These are phyloP conservation scores for Trichoderma arundinaceum DNA, from an alignment of 2,329 filamentous ascomycete genomes.

Conservation along the genomic window DNA sequence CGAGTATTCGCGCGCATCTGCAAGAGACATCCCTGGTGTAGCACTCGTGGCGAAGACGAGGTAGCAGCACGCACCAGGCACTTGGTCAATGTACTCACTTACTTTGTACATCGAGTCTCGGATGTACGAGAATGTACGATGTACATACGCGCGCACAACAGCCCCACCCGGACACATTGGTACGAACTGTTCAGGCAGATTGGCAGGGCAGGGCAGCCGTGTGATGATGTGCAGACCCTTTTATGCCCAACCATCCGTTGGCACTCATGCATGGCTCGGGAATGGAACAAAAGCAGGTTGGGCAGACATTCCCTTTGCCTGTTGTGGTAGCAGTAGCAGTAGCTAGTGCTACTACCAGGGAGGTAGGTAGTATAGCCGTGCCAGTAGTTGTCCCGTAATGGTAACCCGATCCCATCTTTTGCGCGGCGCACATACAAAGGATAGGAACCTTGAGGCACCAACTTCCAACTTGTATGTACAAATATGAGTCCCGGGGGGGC, in stretches of 20 bases:
- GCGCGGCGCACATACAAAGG: no score
- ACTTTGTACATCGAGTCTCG: neutral
- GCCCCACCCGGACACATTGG: slow-evolving; percentile 24
- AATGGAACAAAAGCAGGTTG: slow-evolving; percentile 23
- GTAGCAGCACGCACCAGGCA: neutral
- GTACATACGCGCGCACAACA: slow-evolving; percentile 23
- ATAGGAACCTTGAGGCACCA: no score
- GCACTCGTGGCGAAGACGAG: neutral
- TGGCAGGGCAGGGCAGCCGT: neutral
- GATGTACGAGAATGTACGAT: slow-evolving; percentile 15
- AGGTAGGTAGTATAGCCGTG: no score
- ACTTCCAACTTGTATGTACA: neutral
- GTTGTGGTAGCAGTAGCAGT: no score
- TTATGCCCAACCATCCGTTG: slow-evolving; percentile 26
- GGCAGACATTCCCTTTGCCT: slow-evolving; percentile 1
- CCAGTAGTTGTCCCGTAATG: no score
- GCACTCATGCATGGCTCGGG: slow-evolving; percentile 16
- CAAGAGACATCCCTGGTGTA: neutral
- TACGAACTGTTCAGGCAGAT: slow-evolving; percentile 27
- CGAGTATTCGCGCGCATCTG: slow-evolving; percentile 1
- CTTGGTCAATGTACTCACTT: slow-evolving; percentile 13
- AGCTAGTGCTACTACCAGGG: no score
- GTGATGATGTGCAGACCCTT: slow-evolving; percentile 27
- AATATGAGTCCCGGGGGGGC: neutral
- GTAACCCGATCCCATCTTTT: no score